Evolutionary conservation across 306 rosid species (phyloP).

Genomic region (Purshia tridentata): DNA sequence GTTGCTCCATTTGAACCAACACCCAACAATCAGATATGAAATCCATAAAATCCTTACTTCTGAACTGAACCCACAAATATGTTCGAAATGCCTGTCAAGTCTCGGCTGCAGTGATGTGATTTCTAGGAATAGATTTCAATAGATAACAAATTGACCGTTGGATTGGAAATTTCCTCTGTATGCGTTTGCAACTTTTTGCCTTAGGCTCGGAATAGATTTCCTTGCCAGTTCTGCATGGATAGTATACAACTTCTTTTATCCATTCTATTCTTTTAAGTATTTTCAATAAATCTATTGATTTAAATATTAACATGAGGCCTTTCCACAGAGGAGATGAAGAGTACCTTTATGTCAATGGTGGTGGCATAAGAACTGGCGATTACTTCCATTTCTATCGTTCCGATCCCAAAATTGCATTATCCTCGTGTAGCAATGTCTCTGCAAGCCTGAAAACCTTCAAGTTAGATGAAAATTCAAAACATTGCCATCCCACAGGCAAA

Average conservation of each 20-base stretch:
- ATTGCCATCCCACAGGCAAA: constrained; percentile 1
- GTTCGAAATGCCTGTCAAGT: too few relatives aligned
- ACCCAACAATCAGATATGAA: too few relatives aligned
- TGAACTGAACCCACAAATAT: too few relatives aligned
- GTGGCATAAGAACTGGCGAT: constrained; percentile 68
- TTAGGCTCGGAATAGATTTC: background rate
- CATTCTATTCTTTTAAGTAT: too few relatives aligned
- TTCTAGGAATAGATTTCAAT: background rate
- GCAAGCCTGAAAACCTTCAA: constrained; percentile 45
- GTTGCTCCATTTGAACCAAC: too few relatives aligned
- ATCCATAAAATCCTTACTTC: too few relatives aligned
- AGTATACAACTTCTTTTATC: constrained; percentile 10
- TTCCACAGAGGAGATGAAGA: constrained; percentile 68
- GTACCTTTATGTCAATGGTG: constrained; percentile 59
- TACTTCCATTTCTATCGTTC: constrained; percentile 67
- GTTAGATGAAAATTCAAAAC: constrained; percentile 30
- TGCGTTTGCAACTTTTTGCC: background rate
- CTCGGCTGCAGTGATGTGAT: too few relatives aligned
- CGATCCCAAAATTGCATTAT: constrained; percentile 47
- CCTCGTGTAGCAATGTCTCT: constrained; percentile 38
- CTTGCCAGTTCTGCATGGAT: background rate
- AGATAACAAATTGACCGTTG: background rate
- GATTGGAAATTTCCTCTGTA: background rate
- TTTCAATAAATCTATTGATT: constrained; percentile 5
- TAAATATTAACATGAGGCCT: background rate